A percentile compares a stretch with the other conserved stretches of the same genome.
phyloP scores from a whole-genome alignment of 305 asterid genomes.

The Fraxinus sp. region DNA sequence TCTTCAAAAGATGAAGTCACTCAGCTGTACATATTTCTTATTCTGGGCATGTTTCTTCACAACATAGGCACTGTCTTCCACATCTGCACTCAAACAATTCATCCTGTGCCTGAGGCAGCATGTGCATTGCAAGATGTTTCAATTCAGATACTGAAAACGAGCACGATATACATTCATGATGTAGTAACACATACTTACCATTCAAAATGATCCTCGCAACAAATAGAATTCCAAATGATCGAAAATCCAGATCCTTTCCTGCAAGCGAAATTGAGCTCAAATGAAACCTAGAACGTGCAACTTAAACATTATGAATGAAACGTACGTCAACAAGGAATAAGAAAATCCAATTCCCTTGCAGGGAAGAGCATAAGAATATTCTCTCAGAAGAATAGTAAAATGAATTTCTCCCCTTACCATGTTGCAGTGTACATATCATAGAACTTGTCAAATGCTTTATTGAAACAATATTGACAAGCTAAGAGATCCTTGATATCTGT shows the following conservation, averaged over 20 bases:
- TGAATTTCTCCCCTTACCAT: constrained; percentile 44
- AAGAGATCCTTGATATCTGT: constrained; percentile 68
- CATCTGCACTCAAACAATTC: constrained; percentile 63
- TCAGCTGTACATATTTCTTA: constrained; percentile 42
- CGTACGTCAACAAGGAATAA: neutral
- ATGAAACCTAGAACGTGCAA: neutral
- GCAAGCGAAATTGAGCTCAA: constrained; percentile 14
- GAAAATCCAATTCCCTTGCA: neutral
- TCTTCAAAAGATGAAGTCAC: constrained; percentile 71
- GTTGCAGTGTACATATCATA: constrained; percentile 80
- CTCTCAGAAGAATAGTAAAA: neutral
- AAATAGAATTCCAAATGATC: constrained; percentile 71
- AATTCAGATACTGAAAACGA: constrained; percentile 7
- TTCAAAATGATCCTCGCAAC: constrained; percentile 92
- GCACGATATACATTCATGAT: neutral
- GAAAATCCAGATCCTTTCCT: constrained; percentile 81
- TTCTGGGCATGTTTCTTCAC: constrained; percentile 28
- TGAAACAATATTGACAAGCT: constrained; percentile 73
- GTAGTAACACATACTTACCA: constrained; percentile 44
- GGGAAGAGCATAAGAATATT: neutral
- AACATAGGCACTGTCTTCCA: constrained; percentile 64
- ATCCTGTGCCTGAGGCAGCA: constrained; percentile 68
- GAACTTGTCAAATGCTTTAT: constrained; percentile 84
- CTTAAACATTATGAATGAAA: neutral
- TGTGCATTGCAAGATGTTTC: constrained; percentile 2